Percentiles rank a stretch among this genome's conserved stretches.
These are phyloP conservation scores for Aspergillus brunneoviolaceus DNA, from an alignment of 2,329 filamentous ascomycete species.

Conservation along the genomic window DNA sequence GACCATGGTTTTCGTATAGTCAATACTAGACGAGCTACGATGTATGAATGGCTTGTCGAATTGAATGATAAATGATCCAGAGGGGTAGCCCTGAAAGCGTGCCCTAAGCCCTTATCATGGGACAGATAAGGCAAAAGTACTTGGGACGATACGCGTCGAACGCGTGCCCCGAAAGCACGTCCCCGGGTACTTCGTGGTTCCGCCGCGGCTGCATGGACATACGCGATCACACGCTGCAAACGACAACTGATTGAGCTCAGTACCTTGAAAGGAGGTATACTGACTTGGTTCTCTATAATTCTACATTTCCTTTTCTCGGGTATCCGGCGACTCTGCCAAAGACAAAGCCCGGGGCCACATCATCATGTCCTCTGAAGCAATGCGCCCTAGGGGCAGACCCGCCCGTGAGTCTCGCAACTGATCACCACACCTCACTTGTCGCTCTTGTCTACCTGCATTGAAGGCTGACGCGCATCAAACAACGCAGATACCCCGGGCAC, in stretches of 20 bases:
- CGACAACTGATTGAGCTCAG: background rate
- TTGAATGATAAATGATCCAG: background rate
- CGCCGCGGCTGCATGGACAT: slow-evolving; percentile 1
- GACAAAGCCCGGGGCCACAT: background rate
- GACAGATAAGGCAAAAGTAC: slow-evolving; percentile 26
- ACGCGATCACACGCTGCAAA: background rate
- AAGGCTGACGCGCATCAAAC: background rate
- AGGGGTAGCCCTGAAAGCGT: slow-evolving; percentile 25
- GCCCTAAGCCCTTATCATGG: slow-evolving; percentile 33
- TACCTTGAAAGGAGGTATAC: background rate
- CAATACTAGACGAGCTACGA: no score
- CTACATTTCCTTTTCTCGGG: background rate
- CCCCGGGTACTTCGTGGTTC: slow-evolving; percentile 1
- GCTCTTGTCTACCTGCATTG: background rate
- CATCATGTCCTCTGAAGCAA: slow-evolving; percentile 38
- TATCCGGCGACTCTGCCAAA: background rate
- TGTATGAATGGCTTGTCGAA: no score
- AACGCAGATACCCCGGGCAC: slow-evolving; percentile 73
- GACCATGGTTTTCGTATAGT: no score
- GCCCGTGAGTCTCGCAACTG: slow-evolving; percentile 46
- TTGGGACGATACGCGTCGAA: slow-evolving; percentile 14
- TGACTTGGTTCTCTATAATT: slow-evolving; percentile 2
- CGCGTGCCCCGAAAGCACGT: slow-evolving; percentile 24
- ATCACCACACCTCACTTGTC: background rate
- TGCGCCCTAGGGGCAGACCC: slow-evolving; percentile 42